These are phyloP conservation scores for Multifurca ochricompacta DNA, from an alignment of 768 basidiomycete species.

Conservation along the genomic window DNA sequence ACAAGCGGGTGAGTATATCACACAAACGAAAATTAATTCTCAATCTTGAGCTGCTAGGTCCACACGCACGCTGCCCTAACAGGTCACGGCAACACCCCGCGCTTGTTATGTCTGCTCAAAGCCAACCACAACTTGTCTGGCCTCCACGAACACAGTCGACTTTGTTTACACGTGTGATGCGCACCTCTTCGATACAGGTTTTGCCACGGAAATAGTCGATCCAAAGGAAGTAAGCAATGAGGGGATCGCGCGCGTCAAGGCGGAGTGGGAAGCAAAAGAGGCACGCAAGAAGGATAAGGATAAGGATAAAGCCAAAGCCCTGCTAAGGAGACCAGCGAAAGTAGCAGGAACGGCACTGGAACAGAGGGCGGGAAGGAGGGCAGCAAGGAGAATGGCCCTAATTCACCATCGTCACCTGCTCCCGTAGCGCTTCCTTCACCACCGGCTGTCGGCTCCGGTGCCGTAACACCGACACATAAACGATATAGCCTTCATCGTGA, in stretches of 20 bases:
- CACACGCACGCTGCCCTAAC: conserved; percentile 2
- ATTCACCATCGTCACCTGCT: conserved; percentile 28
- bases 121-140: conserved; percentile 76
- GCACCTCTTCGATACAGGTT: conserved; percentile 77
- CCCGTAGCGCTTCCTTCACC: conserved; percentile 25
- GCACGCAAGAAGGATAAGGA: conserved; percentile 51
- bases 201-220: conserved; percentile 47
- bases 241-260: conserved; percentile 71
- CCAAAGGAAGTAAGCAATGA: conserved; percentile 44
- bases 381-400: conserved; percentile 29
- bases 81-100: conserved; percentile 74
- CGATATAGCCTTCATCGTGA: conserved; percentile 77
- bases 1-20: conserved; percentile 63
- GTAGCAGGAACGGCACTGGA: conserved; percentile 27
- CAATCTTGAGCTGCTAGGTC: neutral
- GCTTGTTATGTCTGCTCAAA: conserved; percentile 75
- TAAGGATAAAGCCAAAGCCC: conserved; percentile 37
- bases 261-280: conserved; percentile 74
- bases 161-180: conserved; percentile 77
- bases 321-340: conserved; percentile 22
- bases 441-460: conserved; percentile 11
- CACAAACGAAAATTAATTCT: conserved; percentile 3
- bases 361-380: conserved; percentile 33
- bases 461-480: conserved; percentile 47
- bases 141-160: conserved; percentile 75